Evolutionary conservation across 495 filamentous ascomycete genomes (phyloP).

Genomic region (Glutinoglossum americanum): DNA sequence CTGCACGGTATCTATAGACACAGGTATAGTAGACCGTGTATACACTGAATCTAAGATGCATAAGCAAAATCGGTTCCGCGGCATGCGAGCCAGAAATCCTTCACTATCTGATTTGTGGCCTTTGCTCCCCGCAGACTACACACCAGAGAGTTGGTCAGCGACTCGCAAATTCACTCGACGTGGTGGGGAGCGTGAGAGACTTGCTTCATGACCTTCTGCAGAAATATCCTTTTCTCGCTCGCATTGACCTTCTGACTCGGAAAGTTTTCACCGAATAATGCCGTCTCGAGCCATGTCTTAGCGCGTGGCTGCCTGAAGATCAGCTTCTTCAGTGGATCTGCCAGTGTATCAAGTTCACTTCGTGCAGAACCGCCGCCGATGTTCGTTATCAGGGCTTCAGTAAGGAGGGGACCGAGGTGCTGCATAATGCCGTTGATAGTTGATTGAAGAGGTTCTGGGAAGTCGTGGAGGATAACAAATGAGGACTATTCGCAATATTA

Average conservation of each 20-base stretch:
- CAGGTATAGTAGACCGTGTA: not conserved
- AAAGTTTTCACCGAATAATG: conserved; percentile 29
- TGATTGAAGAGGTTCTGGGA: conserved; percentile 20
- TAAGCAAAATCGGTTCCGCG: conserved; percentile 48
- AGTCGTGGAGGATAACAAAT: conserved; percentile 23
- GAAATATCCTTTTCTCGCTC: conserved; percentile 27
- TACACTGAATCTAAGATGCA: conserved; percentile 16
- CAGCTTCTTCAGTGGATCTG: conserved; percentile 57
- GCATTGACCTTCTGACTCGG: conserved; percentile 38
- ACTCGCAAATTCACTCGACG: not conserved
- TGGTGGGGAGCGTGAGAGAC: not conserved
- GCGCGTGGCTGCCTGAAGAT: conserved; percentile 40
- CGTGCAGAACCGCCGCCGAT: conserved; percentile 53
- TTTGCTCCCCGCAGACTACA: conserved; percentile 34
- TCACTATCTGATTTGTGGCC: conserved; percentile 36
- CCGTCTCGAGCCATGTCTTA: conserved; percentile 37
- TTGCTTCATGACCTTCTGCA: conserved; percentile 4
- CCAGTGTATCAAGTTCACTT: conserved; percentile 55
- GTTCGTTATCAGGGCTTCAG: conserved; percentile 38
- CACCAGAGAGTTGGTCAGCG: not conserved
- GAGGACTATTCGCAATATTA: conserved; percentile 16
- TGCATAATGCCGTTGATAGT: conserved; percentile 31
- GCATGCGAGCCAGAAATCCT: conserved; percentile 49
- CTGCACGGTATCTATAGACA: not conserved
- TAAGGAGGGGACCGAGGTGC: conserved; percentile 36